Evolutionary conservation across 2,329 filamentous ascomycete genomes (phyloP).

Genomic region (Ilyonectria mors-panacis): DNA sequence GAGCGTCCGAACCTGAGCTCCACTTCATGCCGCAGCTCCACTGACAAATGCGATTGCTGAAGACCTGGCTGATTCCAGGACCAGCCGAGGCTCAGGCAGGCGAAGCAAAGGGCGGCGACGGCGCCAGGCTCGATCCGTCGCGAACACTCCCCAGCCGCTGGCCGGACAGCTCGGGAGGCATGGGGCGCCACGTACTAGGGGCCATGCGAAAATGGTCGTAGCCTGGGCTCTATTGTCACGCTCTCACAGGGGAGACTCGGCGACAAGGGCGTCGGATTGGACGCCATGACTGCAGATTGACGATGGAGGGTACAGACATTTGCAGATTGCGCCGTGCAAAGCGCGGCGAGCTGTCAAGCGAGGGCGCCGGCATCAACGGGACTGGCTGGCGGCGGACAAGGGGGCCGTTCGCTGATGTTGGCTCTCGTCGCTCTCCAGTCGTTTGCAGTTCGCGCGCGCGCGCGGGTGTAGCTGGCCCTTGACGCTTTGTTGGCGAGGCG

Average conservation of each 20-base stretch:
- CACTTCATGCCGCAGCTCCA: not conserved
- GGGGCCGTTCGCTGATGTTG: conserved; percentile 2
- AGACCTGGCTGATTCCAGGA: not conserved
- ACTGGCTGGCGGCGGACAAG: conserved; percentile 4
- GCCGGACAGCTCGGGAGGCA: conserved; percentile 47
- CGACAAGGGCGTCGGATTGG: conserved; percentile 24
- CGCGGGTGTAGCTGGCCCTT: not conserved
- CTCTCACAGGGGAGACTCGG: conserved; percentile 14
- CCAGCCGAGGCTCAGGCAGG: conserved; percentile 3
- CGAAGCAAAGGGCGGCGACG: not conserved
- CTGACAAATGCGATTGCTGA: not conserved
- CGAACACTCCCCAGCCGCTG: conserved; percentile 1
- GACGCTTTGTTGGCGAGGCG: conserved; percentile 2
- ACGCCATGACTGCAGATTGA: conserved; percentile 24
- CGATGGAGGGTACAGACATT: conserved; percentile 23
- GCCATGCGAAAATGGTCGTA: conserved; percentile 19
- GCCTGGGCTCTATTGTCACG: conserved; percentile 18
- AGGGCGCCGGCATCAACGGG: not conserved
- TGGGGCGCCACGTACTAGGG: conserved; percentile 28
- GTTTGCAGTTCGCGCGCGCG: not conserved
- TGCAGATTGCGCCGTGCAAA: conserved; percentile 16
- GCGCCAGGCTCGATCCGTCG: not conserved
- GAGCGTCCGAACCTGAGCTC: not conserved
- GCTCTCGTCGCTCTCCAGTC: not conserved
- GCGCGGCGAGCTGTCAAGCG: conserved; percentile 12